Evolutionary conservation across 495 filamentous ascomycete genomes (phyloP).

Genomic region (Podospora pseudoanserina): DNA sequence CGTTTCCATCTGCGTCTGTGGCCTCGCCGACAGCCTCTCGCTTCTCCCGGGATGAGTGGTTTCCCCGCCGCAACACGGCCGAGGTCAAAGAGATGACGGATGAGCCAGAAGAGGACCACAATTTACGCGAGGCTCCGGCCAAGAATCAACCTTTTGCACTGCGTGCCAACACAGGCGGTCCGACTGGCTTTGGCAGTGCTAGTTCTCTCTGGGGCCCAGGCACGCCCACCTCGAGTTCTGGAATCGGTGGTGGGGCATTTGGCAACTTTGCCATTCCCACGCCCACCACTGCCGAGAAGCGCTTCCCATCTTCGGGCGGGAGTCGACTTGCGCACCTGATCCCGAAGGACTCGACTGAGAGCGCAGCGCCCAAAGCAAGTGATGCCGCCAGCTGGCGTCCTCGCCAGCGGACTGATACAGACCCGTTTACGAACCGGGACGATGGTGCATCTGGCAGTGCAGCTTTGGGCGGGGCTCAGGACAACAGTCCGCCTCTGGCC

Average conservation of each 20-base stretch:
- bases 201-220: slow-evolving; percentile 70
- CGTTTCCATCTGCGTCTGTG: slow-evolving; percentile 51
- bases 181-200: slow-evolving; percentile 37
- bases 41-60: slow-evolving; percentile 48
- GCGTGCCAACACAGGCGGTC: slow-evolving; percentile 60
- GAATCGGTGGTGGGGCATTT: slow-evolving; percentile 71
- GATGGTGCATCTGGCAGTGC: slow-evolving; percentile 66
- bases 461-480: slow-evolving; percentile 72
- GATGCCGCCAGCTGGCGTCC: slow-evolving; percentile 44
- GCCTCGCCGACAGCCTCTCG: slow-evolving; percentile 50
- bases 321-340: slow-evolving; percentile 83
- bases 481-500: slow-evolving; percentile 58
- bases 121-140: slow-evolving; percentile 21
- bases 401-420: slow-evolving; percentile 68
- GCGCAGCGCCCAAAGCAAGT: slow-evolving; percentile 40
- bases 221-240: slow-evolving; percentile 44
- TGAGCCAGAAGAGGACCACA: slow-evolving; percentile 45
- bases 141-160: slow-evolving; percentile 55
- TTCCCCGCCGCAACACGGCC: slow-evolving; percentile 73
- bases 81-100: slow-evolving; percentile 43
- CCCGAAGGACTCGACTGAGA: slow-evolving; percentile 71
- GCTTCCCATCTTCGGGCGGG: slow-evolving; percentile 63
- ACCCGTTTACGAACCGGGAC: slow-evolving; percentile 68
- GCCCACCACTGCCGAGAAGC: slow-evolving; percentile 64
- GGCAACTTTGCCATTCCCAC: slow-evolving; percentile 68